These are phyloP conservation scores for Pythium utonaiense DNA, from an alignment of 352 stramenopile genomes.

Conservation along the genomic window DNA sequence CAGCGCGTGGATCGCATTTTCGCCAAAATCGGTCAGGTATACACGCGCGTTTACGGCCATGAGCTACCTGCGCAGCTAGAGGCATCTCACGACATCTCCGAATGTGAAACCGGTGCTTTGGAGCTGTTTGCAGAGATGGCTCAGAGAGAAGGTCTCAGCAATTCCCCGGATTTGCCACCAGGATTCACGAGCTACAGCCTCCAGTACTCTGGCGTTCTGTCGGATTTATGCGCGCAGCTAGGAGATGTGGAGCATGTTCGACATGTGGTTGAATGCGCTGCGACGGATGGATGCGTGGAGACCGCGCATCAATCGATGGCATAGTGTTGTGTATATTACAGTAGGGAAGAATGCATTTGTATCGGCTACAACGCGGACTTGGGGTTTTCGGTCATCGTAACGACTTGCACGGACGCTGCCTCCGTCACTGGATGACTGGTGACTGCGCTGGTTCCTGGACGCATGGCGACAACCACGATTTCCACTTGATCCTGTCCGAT, in stretches of 20 bases:
- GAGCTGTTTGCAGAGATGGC: conserved; percentile 11
- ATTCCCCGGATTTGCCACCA: conserved; percentile 17
- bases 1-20: conserved; percentile 37
- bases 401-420: too few relatives aligned
- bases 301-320: background rate
- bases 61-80: conserved; percentile 24
- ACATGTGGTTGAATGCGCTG: background rate
- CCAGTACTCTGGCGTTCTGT: conserved; percentile 41
- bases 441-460: background rate
- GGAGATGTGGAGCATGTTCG: background rate
- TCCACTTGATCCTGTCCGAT: background rate
- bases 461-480: background rate
- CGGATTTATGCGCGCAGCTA: conserved; percentile 8
- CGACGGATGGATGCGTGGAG: background rate
- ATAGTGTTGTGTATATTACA: background rate
- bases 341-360: too few relatives aligned
- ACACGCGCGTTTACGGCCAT: background rate
- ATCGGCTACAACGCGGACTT: too few relatives aligned
- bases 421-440: too few relatives aligned
- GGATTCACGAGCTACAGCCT: conserved; percentile 69
- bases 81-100: background rate
- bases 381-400: too few relatives aligned
- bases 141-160: background rate
- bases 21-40: background rate
- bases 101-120: conserved; percentile 18